Base-by-base conservation (phyloP, 768 basidiomycete genomes). In the Auriscalpium microsporum region DNA sequence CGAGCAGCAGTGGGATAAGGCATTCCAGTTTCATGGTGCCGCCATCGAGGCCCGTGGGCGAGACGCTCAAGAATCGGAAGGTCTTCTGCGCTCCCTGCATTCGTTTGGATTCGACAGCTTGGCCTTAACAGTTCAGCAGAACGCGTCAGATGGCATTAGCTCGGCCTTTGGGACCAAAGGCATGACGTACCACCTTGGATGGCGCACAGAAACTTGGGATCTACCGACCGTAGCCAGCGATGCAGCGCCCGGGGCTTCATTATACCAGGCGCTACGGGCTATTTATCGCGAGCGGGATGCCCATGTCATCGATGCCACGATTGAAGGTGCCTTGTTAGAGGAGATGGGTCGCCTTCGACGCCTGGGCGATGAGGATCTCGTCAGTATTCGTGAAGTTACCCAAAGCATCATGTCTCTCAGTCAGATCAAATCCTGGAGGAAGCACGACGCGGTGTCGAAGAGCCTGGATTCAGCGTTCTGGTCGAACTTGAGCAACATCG, bases 151-250 rank as follows among this genome's bases (percentile, higher is more conserved):
- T n/a, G 64, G 64, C 45, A 64, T 62, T 56, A 58, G 70, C 48
- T 33, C 63, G 62, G 44, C 64, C 57, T 53, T 60, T 1, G 63
- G 57, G 23, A 66, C 76, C 14, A 71, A 79, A 0, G 72, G 74
- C 45, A 77, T 89, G 73, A 79, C 74, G 36, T 94, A 92, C 68
- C 79, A 83, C 42, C 75, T 97, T 1, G 96, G 89, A 14, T 98
- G 96, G 96, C 79, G 94, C 47, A 95, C 94, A 0, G 90, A 88
- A 58, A 86, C 84, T 1, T 99, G 96, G 96, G 94, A 98, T 69
- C 73, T 99, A 23, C 94, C 94, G 1, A 81, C 88, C 49, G 73
- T 75, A 0, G 59, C 70, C 10, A 68, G 69, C 1, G 69, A 74
- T 52, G 70, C 71, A 21, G 72, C 72, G 28, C 68, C 81, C 9